phyloP scores from a whole-genome alignment of 2,329 filamentous ascomycete species.

The Pseudocercospora fuligena region DNA sequence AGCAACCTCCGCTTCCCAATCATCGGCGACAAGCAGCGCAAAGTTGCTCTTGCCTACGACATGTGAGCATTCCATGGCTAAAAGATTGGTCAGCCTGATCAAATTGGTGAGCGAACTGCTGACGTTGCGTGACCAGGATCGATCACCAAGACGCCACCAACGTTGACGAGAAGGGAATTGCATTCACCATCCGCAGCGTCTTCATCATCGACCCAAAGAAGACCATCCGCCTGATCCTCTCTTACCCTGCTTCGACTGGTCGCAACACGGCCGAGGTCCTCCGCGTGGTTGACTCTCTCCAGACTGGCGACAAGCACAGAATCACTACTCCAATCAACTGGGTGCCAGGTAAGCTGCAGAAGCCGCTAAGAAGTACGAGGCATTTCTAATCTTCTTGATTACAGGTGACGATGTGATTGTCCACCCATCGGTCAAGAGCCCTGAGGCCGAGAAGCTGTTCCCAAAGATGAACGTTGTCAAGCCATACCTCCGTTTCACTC shows the following conservation, averaged over 20 bases:
- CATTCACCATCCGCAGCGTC: slow-evolving; percentile 68
- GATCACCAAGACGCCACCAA: slow-evolving; percentile 63
- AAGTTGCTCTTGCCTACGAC: slow-evolving; percentile 58
- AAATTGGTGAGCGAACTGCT: slow-evolving; percentile 3
- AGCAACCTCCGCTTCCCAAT: slow-evolving; percentile 57
- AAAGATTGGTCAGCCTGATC: slow-evolving; percentile 6
- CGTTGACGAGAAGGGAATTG: slow-evolving; percentile 60
- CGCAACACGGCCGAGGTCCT: slow-evolving; percentile 60
- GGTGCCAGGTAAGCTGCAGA: slow-evolving; percentile 50
- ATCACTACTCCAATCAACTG: slow-evolving; percentile 68
- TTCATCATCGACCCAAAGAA: slow-evolving; percentile 70
- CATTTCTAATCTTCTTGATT: not conserved
- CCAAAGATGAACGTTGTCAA: slow-evolving; percentile 66
- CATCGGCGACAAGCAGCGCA: slow-evolving; percentile 59
- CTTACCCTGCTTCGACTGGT: slow-evolving; percentile 66
- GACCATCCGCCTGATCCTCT: slow-evolving; percentile 64
- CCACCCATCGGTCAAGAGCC: slow-evolving; percentile 62
- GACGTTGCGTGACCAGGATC: slow-evolving; percentile 43
- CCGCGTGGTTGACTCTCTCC: slow-evolving; percentile 57
- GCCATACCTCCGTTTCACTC: slow-evolving; percentile 65
- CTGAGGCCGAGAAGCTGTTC: slow-evolving; percentile 63
- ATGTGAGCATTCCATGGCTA: slow-evolving; percentile 47
- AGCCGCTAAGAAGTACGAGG: not conserved
- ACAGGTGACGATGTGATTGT: slow-evolving; percentile 64
- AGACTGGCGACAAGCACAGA: slow-evolving; percentile 63